Base-by-base conservation (phyloP, 1,284 basidiomycete genomes). In the Moesziomyces parantarcticus region DNA sequence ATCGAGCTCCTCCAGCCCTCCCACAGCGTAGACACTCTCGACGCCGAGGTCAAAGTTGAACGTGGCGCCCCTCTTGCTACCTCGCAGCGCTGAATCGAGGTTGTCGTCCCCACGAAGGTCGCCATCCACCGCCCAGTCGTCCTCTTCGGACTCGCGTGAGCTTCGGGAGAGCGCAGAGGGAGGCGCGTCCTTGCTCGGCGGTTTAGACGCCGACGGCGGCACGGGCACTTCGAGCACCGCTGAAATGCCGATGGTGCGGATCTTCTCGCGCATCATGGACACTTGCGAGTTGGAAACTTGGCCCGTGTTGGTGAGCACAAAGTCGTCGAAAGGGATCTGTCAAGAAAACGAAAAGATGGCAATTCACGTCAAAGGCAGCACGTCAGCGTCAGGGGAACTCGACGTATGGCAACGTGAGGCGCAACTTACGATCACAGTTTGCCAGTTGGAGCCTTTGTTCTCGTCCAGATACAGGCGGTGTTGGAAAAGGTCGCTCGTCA, bases 191-290 rank as follows among this genome's bases (percentile, higher is more conserved):
- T 70, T 55, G 50, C 44, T 65, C 34, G 58, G 58, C 16, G 64
- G 51, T 50, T 63, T 55, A 39, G 50, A 63, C 9, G 58, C 62
- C 4, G 66, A 64, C 3, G 72, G 58, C 11, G 69, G 58, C 2
- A 60, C 47, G n/a, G 81, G 81, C 11, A 63, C 59, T 25, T 80
- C 76, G 36, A 83, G 66, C 9, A 81, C 58, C 5, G 70, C 78
- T 9, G 92, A 92, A 34, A 96, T 90, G 3, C 94, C 94, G 16
- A 96, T 86, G 16, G 91, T 92, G 53, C 91, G 87, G 14, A 96
- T 85, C 57, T 88, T 89, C 68, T 93, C 90, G 18, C 88, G 87
- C 79, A 89, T 88, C 90, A 96, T 93, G 51, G 84, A 85, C 39
- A 94, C 88, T 74, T 92, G 85, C 45, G 80, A 80, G 40, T 82